These are phyloP conservation scores for Diaporthe sp. DNA, from an alignment of 2,329 filamentous ascomycete species.

Conservation along the genomic window DNA sequence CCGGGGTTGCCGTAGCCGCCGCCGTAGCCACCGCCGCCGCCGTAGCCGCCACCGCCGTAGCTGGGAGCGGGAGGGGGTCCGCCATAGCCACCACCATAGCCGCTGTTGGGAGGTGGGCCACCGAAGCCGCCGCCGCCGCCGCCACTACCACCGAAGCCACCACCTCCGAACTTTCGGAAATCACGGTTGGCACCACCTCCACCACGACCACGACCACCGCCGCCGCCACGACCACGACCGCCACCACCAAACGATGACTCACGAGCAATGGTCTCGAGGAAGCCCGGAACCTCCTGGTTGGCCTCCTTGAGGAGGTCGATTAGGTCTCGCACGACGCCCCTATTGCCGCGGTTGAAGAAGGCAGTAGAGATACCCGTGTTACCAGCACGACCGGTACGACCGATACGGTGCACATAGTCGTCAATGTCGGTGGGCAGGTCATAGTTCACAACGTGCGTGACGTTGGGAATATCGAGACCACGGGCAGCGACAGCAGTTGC, in stretches of 20 bases:
- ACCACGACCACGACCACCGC: constrained; percentile 81
- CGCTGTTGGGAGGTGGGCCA: constrained; percentile 53
- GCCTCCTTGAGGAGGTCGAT: constrained; percentile 99
- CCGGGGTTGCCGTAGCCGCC: constrained; percentile 80
- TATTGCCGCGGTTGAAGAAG: constrained; percentile 99
- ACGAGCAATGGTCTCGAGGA: constrained; percentile 97
- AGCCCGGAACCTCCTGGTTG: constrained; percentile 94
- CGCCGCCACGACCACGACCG: constrained; percentile 62
- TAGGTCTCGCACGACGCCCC: constrained; percentile 95
- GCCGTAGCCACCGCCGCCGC: constrained; percentile 59
- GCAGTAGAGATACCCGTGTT: constrained; percentile 99
- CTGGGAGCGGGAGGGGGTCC: constrained; percentile 49
- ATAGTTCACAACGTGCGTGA: constrained; percentile 98
- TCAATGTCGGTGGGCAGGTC: constrained; percentile 99
- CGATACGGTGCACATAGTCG: constrained; percentile 98
- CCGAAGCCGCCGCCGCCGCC: constrained; percentile 56
- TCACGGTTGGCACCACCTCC: constrained; percentile 81
- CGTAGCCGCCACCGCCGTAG: constrained; percentile 54
- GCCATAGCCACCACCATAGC: constrained; percentile 60
- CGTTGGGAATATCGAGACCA: constrained; percentile 95
- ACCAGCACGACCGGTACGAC: constrained; percentile 99
- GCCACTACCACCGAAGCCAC: constrained; percentile 61
- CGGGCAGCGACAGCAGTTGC: constrained; percentile 95
- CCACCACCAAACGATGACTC: constrained; percentile 89
- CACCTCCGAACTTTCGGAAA: constrained; percentile 83